A percentile compares a stretch with the other conserved stretches of the same genome.
Evolutionary conservation across 2,329 filamentous ascomycete genomes (phyloP).

Genomic region (Botrytis pseudocinerea): DNA sequence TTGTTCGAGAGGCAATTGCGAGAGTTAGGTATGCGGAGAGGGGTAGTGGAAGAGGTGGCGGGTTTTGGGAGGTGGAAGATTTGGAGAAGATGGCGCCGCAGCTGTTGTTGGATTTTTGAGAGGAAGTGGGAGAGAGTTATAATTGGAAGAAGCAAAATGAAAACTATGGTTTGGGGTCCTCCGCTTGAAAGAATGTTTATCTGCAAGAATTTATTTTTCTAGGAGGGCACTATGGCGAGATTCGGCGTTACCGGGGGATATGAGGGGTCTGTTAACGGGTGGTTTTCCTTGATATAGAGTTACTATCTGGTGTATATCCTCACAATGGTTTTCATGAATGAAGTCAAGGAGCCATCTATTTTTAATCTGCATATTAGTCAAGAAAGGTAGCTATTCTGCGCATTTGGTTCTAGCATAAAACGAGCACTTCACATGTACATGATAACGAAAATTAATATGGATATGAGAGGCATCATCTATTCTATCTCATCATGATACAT

Average conservation of each 20-base stretch:
- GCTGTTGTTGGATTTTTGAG: slow-evolving; percentile 79
- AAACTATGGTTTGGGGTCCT: not conserved
- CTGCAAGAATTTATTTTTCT: accelerated
- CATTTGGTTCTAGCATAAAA: not conserved
- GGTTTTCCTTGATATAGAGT: not conserved
- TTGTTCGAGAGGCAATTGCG: slow-evolving; percentile 85
- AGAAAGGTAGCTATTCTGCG: too few species aligned
- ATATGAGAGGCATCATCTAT: not conserved
- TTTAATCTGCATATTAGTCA: not conserved
- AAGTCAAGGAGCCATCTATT: not conserved
- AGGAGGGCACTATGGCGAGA: not conserved
- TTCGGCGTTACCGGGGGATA: not conserved
- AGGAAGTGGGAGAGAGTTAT: not conserved
- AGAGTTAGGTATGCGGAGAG: slow-evolving; percentile 65
- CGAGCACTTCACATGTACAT: not conserved
- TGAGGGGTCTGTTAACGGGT: not conserved
- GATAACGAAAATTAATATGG: not conserved
- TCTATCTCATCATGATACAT: not conserved
- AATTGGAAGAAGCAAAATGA: not conserved
- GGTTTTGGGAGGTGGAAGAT: slow-evolving; percentile 68
- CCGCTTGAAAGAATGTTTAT: not conserved
- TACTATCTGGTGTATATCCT: not conserved
- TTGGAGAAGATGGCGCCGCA: slow-evolving; percentile 85
- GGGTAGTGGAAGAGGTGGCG: slow-evolving; percentile 43
- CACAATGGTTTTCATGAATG: too few species aligned